Conservation (phyloP, 2,329 filamentous ascomycete species). For the Ilyonectria mors-panacis region DNA sequence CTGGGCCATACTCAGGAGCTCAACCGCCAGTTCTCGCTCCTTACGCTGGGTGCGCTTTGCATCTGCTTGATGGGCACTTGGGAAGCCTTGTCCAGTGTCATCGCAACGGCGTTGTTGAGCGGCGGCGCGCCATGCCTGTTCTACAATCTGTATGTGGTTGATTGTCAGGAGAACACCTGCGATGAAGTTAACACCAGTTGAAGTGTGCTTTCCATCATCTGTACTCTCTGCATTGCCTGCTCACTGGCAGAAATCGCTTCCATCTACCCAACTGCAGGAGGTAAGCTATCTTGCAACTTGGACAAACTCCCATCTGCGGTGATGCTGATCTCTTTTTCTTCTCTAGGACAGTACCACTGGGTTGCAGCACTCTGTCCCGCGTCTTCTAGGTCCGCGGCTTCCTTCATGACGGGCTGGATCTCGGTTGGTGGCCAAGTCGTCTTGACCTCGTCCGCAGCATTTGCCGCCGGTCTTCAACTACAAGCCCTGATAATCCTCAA, state of each 20-base stretch:
- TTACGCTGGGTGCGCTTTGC: conserved; percentile 60
- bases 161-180: accelerated
- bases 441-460: conserved; percentile 63
- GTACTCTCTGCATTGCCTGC: conserved; percentile 34
- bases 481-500: conserved; percentile 62
- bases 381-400: conserved; percentile 21
- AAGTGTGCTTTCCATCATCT: conserved; percentile 35
- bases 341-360: conserved; percentile 41
- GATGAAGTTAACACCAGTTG: not conserved
- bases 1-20: conserved; percentile 52
- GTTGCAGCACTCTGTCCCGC: conserved; percentile 37
- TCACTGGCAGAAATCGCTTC: conserved; percentile 41
- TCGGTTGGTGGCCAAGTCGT: conserved; percentile 62
- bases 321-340: not conserved
- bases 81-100: conserved; percentile 64
- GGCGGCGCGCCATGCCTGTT: conserved; percentile 64
- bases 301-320: not conserved
- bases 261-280: conserved; percentile 42
- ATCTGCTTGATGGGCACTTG: conserved; percentile 67
- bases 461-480: conserved; percentile 59
- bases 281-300: conserved; percentile 1
- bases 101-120: conserved; percentile 59
- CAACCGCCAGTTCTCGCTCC: conserved; percentile 55
- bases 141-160: conserved; percentile 47
- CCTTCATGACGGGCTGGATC: conserved; percentile 45